These are phyloP conservation scores for Cyclotella choctawhatcheeana DNA, from an alignment of 108 stramenopile species.

Conservation along the genomic window DNA sequence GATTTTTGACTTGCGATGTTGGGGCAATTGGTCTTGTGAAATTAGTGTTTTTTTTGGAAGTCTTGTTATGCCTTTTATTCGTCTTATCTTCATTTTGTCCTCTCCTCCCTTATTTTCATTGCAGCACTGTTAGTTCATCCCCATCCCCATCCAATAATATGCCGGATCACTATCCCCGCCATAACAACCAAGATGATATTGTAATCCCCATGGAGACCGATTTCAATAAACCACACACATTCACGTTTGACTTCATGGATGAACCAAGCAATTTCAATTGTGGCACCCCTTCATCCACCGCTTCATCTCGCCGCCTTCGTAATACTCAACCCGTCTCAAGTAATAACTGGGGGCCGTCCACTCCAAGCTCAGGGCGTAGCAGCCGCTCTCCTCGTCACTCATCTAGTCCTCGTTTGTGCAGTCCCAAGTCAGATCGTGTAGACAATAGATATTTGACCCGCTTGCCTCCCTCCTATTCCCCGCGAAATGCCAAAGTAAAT, in stretches of 20 bases:
- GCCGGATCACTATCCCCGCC: too few species aligned
- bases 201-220: neutral
- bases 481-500: neutral
- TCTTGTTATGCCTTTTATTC: too few species aligned
- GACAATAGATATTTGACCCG: constrained; percentile 21
- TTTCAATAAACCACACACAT: neutral
- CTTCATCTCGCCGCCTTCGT: neutral
- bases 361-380: neutral
- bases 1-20: neutral
- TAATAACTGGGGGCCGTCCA: neutral
- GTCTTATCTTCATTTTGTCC: neutral
- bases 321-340: neutral
- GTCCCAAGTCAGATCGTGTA: constrained; percentile 9
- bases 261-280: too few species aligned
- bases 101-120: neutral
- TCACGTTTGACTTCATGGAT: constrained; percentile 36
- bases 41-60: too few species aligned
- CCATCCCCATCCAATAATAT: neutral
- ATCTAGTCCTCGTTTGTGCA: neutral
- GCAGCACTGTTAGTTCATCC: neutral
- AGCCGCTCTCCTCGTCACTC: neutral
- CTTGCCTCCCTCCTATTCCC: constrained; percentile 8
- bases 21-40: too few species aligned
- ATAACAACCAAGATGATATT: neutral
- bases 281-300: constrained; percentile 2